Base-by-base conservation (phyloP, 768 basidiomycete species). In the Hericium alpestre region DNA sequence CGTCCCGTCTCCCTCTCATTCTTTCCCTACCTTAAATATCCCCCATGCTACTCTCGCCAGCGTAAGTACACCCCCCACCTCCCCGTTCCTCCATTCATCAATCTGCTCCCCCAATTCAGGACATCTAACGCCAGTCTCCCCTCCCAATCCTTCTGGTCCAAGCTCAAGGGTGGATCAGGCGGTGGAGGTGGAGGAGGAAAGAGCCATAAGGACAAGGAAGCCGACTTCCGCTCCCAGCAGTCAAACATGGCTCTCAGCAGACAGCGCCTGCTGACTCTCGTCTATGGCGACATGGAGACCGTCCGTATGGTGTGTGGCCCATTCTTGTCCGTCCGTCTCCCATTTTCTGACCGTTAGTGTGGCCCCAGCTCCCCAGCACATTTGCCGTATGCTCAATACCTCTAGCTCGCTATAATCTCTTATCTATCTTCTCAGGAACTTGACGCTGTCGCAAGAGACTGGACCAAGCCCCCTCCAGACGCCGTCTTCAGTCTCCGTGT, bases 211-310 rank as follows among this genome's bases (percentile, higher is more conserved):
- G 69, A 74, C 69, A 87, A 86, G 73, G 84, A 87, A 56, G 71
- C 70, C 63, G 82, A 85, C n/a, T 71, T 78, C 61, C 75, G 79
- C 63, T 74, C 78, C 51, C 73, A 70, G 55, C 75, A 77, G 27
- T 74, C 78, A 46, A 72, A 69, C 57, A 86, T 87, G 83, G 80
- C 86, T 3, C 76, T 90, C 63, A 76, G 84, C 23, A 73, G 87
- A 55, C 85, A 86, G 63, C 81, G 86, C 59, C 80, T 90, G 61
- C 77, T 93, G 63, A 93, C 90, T 58, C 81, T 93, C 57, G 83
- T 81, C 9, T 89, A 84, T 68, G 86, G 76, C 55, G 90, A 92
- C 40, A 88, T 90, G 84, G 90, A 93, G 72, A 92, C 90, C 8
- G 77, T 93, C 58, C 78, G 84, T 61, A 81, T 86, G 76, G 86